These are phyloP conservation scores for Xerocomus amazonicus DNA, from an alignment of 1,284 basidiomycete species.

Conservation along the genomic window DNA sequence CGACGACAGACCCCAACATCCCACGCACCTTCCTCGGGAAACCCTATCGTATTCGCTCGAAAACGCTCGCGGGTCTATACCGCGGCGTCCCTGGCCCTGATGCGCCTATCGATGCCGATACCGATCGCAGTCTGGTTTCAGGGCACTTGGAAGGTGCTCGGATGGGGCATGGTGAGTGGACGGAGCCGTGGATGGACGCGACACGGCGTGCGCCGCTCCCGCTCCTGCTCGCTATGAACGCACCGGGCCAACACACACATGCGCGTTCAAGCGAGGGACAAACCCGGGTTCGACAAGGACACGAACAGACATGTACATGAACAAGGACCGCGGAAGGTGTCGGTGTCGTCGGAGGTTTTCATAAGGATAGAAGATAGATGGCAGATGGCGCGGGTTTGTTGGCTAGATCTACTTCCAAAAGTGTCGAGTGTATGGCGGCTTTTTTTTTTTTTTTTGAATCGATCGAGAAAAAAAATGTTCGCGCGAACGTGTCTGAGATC, in stretches of 20 bases:
- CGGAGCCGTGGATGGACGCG: too few species aligned
- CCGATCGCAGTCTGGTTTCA: too few species aligned
- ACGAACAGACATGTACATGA: too few species aligned
- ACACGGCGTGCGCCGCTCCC: neutral
- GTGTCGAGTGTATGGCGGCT: too few species aligned
- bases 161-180: too few species aligned
- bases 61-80: neutral
- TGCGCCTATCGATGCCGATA: neutral
- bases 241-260: neutral
- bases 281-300: too few species aligned
- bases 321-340: too few species aligned
- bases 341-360: neutral
- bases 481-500: neutral
- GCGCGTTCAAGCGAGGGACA: too few species aligned
- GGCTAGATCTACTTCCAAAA: neutral
- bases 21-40: constrained; percentile 22
- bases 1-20: neutral
- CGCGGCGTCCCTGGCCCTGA: too few species aligned
- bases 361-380: neutral
- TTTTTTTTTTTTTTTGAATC: too few species aligned
- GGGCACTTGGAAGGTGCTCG: too few species aligned
- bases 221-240: neutral
- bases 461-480: neutral
- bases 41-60: constrained; percentile 9
- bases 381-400: neutral